Evolutionary conservation across 352 stramenopile genomes (phyloP), one percentile per base, ranked within the genome.

Genomic region (Phytophthora multivora): DNA sequence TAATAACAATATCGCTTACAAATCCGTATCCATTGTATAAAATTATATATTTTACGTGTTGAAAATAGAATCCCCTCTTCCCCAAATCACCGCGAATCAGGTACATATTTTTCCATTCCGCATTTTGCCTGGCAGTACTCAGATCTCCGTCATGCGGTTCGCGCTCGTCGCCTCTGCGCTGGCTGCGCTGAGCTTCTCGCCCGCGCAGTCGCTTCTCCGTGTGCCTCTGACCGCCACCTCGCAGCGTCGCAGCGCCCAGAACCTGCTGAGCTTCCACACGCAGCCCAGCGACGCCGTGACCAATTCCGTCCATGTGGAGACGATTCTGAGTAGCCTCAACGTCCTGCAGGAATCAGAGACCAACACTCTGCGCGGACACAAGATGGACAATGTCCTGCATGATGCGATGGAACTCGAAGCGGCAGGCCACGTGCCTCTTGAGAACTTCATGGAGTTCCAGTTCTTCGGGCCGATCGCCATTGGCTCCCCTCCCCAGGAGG

Each of bases 371-470:
- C 35, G 40, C 25, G 21, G 6, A 2, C 40, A 46, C 23, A 40
- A 69, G 4, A 18, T 19, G 35, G 7, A 18, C 3, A 40, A 40
- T n/a, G 40, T 66, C 16, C 59, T 85, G n/a, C 62, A 79, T 16
- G 49, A 60, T 38, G 57, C 52, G 26, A 63, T 71, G 48, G 54
- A 72, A 25, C 66, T 84, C 2, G 39, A 58, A n/a, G 59, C 68
- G 0, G 35, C 58, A 30, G 80, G 79, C 6, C 70, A 75, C 54
- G 72, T 94, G 11, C 63, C 83, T 19, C 72, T 94, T 3, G 79
- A 80, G 42, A 94, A 94, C 59, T 93, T 88, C 38, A 89, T 90
- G 79, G 84, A 92, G 53, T 91, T 93, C 59, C 86, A 94, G 70
- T 94, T 93, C 56, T 93, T 75, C 47, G 86, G 86, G 0, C 80